Conservation (phyloP, 345 rosid species). For the Syzygium jambos region DNA sequence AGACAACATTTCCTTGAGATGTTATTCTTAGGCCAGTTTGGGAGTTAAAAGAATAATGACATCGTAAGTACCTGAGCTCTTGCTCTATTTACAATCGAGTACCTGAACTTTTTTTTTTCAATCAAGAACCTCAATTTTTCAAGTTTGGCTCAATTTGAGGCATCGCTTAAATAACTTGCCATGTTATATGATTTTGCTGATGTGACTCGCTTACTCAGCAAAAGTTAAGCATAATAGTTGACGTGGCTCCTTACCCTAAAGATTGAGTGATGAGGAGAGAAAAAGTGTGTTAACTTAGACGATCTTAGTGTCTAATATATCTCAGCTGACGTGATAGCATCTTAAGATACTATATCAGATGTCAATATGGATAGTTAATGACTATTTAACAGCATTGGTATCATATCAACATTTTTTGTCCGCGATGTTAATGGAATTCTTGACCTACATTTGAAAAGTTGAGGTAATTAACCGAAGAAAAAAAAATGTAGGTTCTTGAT, state of each 20-base stretch:
- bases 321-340: accelerated
- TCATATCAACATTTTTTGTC: not conserved
- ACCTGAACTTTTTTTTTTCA: not conserved
- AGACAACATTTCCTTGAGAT: not conserved
- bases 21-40: not conserved
- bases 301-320: not conserved
- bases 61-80: too few relatives aligned
- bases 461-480: not conserved
- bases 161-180: accelerated
- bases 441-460: not conserved
- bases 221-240: too few relatives aligned
- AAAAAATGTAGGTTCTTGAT: too few relatives aligned
- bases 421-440: not conserved
- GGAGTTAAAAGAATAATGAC: not conserved
- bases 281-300: not conserved
- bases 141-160: not conserved
- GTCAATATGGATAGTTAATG: too few relatives aligned
- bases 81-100: accelerated
- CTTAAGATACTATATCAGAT: not conserved
- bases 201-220: accelerated
- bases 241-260: accelerated
- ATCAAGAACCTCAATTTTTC: not conserved
- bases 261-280: not conserved
- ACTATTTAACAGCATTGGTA: too few relatives aligned
- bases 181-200: not conserved